Base-by-base conservation (phyloP, 1,284 basidiomycete genomes). In the Rhodotorula sp. region DNA sequence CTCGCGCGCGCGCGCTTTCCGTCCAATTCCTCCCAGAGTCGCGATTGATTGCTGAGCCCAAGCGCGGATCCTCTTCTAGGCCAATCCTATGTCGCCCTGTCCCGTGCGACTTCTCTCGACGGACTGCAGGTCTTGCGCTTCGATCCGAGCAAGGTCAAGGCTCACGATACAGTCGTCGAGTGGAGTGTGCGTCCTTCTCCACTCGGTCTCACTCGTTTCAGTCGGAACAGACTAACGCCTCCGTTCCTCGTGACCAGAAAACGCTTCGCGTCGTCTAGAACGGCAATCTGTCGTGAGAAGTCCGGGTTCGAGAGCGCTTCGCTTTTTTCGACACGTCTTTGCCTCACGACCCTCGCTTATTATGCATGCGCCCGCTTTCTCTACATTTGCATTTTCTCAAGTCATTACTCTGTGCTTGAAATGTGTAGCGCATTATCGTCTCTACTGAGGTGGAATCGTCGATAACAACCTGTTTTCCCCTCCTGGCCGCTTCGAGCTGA, bases 121-220 rank as follows among this genome's bases (percentile, higher is more conserved):
- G 92, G 94, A 1, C 85, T 99, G 31, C 93, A 99, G 80, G 91
- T 98, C 1, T 82, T 91, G 5, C 88, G 91, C 55, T 99, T 99
- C 80, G 87, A 91, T 75, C 83, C 89, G 0, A 85, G 81, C 48
- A 95, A 94, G 85, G 92, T 91, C 21, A 61, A 71, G 15, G 79
- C 78, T 8, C 79, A 80, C 68, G 70, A 70, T 3, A 79, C 78
- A 66, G 79, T 80, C 34, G 60, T 77, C 58, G 48, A 64, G 21
- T 78, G 77, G 77, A 76, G 74, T 49, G 72, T 74, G 48, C 59
- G 70, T 64, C 19, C 55, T 19, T 19, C 23, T 19, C 12, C 31
- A 26, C 7, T 19, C 38, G 38, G 12, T 43, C 38, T 19, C n/a
- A 18, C 55, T 21, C 55, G 34, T 28, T 15, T 56, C n/a, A 56